Evolutionary conservation across 441 rosid species (phyloP).

Genomic region (Kokia cookei): DNA sequence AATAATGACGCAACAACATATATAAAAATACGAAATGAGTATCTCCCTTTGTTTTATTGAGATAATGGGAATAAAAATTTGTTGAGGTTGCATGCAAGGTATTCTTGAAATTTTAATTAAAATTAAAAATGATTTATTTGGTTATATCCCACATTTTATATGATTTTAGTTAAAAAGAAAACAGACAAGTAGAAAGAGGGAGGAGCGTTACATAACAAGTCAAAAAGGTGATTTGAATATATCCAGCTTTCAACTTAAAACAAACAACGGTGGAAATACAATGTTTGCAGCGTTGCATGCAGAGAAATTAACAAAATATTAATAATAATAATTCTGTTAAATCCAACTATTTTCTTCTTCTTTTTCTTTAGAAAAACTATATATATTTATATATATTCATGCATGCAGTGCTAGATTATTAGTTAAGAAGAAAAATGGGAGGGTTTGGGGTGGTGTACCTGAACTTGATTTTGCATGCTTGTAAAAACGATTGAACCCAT

Average conservation of each 20-base stretch:
- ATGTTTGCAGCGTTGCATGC: not conserved
- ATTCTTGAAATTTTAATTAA: not conserved
- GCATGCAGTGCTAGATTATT: not conserved
- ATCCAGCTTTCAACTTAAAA: not conserved
- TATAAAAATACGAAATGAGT: too few relatives aligned
- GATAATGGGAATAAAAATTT: not conserved
- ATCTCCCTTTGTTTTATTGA: not conserved
- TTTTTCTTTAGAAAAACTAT: not conserved
- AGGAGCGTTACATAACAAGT: not conserved
- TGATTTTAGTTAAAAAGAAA: not conserved
- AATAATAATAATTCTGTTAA: not conserved
- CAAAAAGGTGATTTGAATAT: not conserved
- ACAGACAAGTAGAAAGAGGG: not conserved
- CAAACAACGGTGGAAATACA: not conserved
- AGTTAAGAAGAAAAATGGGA: not conserved
- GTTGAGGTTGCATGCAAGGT: conserved; percentile 22
- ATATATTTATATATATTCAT: not conserved
- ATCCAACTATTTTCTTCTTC: not conserved
- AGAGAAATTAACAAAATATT: not conserved
- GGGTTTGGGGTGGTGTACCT: not conserved
- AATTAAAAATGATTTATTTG: not conserved
- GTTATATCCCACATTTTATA: not conserved
- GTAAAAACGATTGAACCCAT: conserved; percentile 9
- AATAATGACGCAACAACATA: too few relatives aligned
- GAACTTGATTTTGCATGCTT: conserved; percentile 17